Conservation (phyloP, 2,329 filamentous ascomycete species). For the Aureobasidium zeae region DNA sequence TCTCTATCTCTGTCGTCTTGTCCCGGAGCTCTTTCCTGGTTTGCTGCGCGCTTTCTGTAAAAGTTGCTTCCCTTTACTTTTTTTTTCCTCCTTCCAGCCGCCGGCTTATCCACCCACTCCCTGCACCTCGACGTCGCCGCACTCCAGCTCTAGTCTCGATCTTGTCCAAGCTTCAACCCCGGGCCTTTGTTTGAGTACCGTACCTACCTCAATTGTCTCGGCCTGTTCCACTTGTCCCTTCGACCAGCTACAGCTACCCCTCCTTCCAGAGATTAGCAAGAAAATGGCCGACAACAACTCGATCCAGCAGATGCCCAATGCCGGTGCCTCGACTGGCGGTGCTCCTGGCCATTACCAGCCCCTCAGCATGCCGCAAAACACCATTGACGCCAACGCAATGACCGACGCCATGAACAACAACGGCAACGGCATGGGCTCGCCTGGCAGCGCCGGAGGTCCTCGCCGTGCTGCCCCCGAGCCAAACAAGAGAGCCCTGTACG, state of each 20-base stretch:
- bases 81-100: constrained; percentile 15
- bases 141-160: too few species aligned
- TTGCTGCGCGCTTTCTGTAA: not conserved
- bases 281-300: constrained; percentile 64
- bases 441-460: constrained; percentile 70
- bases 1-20: not conserved
- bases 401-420: constrained; percentile 68
- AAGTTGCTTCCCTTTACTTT: constrained; percentile 11
- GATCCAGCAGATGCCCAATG: constrained; percentile 59
- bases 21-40: constrained; percentile 1
- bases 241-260: too few species aligned
- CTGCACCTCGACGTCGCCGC: too few species aligned
- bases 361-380: constrained; percentile 86
- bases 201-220: constrained; percentile 10
- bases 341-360: constrained; percentile 72
- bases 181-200: constrained; percentile 12
- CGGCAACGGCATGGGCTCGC: constrained; percentile 66
- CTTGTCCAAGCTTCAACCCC: constrained; percentile 8
- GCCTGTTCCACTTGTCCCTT: constrained; percentile 11
- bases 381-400: constrained; percentile 83
- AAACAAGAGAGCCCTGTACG: constrained; percentile 95
- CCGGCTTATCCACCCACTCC: not conserved
- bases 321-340: constrained; percentile 57
- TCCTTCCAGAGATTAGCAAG: constrained; percentile 1
- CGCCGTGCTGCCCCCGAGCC: constrained; percentile 92